A percentile compares a stretch with the other conserved stretches of the same genome.
Conservation (phyloP, 2,329 filamentous ascomycete species). For the Alternaria sp. region DNA sequence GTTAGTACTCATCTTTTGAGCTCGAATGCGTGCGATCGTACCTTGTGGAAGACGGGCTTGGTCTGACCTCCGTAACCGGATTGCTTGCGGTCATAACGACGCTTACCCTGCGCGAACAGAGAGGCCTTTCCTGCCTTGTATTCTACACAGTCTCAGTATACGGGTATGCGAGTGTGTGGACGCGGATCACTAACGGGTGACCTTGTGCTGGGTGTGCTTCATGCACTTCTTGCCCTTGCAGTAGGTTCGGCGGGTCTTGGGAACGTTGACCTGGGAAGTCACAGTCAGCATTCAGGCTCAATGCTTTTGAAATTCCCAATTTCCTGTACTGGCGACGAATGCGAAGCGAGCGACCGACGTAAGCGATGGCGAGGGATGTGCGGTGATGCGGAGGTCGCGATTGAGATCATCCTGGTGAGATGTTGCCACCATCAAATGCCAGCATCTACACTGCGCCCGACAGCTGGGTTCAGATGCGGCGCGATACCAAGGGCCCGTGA, state of each 20-base stretch:
- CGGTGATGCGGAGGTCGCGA: not conserved
- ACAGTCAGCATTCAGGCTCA: slow-evolving; percentile 24
- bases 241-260: slow-evolving; percentile 96
- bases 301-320: not conserved
- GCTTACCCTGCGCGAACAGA: slow-evolving; percentile 97
- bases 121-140: slow-evolving; percentile 98
- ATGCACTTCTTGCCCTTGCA: slow-evolving; percentile 96
- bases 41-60: slow-evolving; percentile 98
- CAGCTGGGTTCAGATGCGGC: not conserved
- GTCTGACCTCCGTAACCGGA: slow-evolving; percentile 99
- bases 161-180: not conserved
- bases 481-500: not conserved
- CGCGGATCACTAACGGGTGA: slow-evolving; percentile 43
- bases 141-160: slow-evolving; percentile 55
- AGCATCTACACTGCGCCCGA: not conserved
- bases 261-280: slow-evolving; percentile 83
- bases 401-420: not conserved
- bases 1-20: slow-evolving; percentile 17
- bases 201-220: slow-evolving; percentile 52
- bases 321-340: not conserved
- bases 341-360: slow-evolving; percentile 12
- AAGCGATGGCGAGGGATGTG: not conserved
- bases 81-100: slow-evolving; percentile 91
- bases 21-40: slow-evolving; percentile 14
- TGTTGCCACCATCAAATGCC: not conserved